Percentiles rank a stretch among this genome's conserved stretches.
These are phyloP conservation scores for Leccinum incarnatum DNA, from an alignment of 768 basidiomycete species.

Conservation along the genomic window DNA sequence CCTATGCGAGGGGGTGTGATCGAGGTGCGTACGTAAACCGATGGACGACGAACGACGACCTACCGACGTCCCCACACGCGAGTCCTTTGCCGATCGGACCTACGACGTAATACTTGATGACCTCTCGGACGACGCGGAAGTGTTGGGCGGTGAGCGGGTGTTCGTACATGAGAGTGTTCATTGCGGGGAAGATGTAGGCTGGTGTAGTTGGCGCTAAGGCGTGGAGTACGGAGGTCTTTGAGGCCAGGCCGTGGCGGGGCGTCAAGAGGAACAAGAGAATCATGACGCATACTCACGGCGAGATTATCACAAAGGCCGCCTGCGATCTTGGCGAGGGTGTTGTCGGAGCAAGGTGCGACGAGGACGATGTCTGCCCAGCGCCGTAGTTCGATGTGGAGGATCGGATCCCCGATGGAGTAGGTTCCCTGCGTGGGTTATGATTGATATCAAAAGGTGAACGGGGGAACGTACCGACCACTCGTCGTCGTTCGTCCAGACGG, in stretches of 20 bases:
- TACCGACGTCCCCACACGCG: slow-evolving; percentile 91
- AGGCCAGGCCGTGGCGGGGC: neutral
- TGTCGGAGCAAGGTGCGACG: slow-evolving; percentile 95
- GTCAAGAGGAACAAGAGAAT: neutral
- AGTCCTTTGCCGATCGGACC: slow-evolving; percentile 87
- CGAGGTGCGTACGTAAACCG: neutral
- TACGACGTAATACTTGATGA: slow-evolving; percentile 74
- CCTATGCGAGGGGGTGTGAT: slow-evolving; percentile 43
- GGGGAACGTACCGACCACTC: neutral
- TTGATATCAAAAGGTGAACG: neutral
- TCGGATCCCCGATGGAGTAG: slow-evolving; percentile 83
- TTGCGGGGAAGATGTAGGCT: slow-evolving; percentile 92
- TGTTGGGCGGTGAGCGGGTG: slow-evolving; percentile 91
- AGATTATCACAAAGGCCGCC: slow-evolving; percentile 89
- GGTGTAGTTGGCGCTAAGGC: slow-evolving; percentile 82
- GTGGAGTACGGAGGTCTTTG: slow-evolving; percentile 77
- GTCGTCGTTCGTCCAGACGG: neutral
- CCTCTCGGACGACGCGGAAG: slow-evolving; percentile 66
- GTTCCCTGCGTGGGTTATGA: slow-evolving; percentile 44
- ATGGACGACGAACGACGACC: slow-evolving; percentile 19
- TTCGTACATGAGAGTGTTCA: slow-evolving; percentile 98
- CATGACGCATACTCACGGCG: slow-evolving; percentile 41
- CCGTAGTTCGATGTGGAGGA: slow-evolving; percentile 92
- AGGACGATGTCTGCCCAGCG: slow-evolving; percentile 96
- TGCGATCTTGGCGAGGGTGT: slow-evolving; percentile 91